Evolutionary conservation across 1,284 basidiomycete genomes (phyloP), one percentile per base, ranked within the genome.

Genomic region (Malassezia globosa): DNA sequence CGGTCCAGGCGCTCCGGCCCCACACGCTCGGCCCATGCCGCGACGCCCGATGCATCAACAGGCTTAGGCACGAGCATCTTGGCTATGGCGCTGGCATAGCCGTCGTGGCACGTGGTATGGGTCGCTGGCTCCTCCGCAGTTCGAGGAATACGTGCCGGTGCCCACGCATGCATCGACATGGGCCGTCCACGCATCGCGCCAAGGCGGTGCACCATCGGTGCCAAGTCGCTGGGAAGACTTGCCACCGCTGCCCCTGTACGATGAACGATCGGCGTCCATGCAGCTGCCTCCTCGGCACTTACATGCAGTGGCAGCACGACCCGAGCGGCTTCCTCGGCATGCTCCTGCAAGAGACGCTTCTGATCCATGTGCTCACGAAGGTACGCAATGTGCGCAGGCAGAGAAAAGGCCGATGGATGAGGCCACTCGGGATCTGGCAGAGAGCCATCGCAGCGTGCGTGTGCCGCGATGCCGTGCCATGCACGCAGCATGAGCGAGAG

Each of bases 311-410:
- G 62, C 19, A 64, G 56, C 4, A 47, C 48, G 18, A 51, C 23
- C 14, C 44, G 40, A 4, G 51, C 49, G 11, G 57, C 42, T 10
- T 52, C 43, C 39, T 40, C 55, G 25, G 52, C 48, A 10, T 64
- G 49, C 41, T 51, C 59, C 13, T 48, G 38, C 27, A 54, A 44
- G 13, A 64, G 50, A 11, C 54, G 80, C 64, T 80, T 81, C 73
- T 90, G 92, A 72, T 92, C 85, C 37, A 94, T 76, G 59, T 84
- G 77, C 11, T 77, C 76, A 31, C 89, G 78, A 43, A 94, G 76
- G 64, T 87, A 87, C 54, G 82, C 79, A 29, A 92, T 69, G 59
- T 90, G 87, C 14, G 77, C 76, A 21, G 79, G 74, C 10, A 92
- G 73, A 68, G 87, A 80, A 63, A 94, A 89, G 35, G 85, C 79